Base-by-base conservation (phyloP, 257 asterid genomes). In the Cordia subcordata region DNA sequence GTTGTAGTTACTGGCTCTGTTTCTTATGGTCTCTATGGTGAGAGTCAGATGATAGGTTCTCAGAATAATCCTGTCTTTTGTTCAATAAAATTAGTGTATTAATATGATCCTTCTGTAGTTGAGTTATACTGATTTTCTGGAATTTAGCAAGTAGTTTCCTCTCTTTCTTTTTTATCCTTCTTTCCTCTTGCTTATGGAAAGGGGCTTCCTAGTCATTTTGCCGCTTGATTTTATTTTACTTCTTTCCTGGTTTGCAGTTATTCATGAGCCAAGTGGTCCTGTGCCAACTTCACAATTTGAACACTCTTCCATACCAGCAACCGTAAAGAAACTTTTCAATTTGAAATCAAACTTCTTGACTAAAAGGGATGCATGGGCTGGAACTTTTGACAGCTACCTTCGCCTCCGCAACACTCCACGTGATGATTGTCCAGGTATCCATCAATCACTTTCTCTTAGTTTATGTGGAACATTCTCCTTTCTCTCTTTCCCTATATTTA, bases 291-390 rank as follows among this genome's bases (percentile, higher is more conserved):
- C 98, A 16, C 96, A 91, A 58, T 91, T 75, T 64, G 98, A 91
- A 51, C 98, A 91, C 76, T 91, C 98, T 8, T 91, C 98, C 8
- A 82, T 91, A 61, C 94, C 98, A 53, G 96, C 96, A 40, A 91
- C 98, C 4, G 93, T 91, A 72, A 91, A 85, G 87, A 88, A 79
- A 69, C 90, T 91, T 55, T 91, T 92, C 62, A 88, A 86, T 71
- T 82, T 92, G 32, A 71, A 74, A 21, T 92, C 98, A 0, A 92
- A 87, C 65, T 91, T 88, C 75, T 66, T 91, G 78, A 91, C 96
- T 51, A 91, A 85, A 76, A 77, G 98, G 73, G 98, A 91, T 58
- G 96, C 95, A 3, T 88, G 98, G 98, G 98, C 98, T 71, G 98
- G 95, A 62, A 88, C 94, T 51, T 91, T 91, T 22, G 98, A 88